Percentiles rank a stretch among this genome's conserved stretches.
phyloP scores from a whole-genome alignment of 305 asterid species.

The Solanum hybrid region DNA sequence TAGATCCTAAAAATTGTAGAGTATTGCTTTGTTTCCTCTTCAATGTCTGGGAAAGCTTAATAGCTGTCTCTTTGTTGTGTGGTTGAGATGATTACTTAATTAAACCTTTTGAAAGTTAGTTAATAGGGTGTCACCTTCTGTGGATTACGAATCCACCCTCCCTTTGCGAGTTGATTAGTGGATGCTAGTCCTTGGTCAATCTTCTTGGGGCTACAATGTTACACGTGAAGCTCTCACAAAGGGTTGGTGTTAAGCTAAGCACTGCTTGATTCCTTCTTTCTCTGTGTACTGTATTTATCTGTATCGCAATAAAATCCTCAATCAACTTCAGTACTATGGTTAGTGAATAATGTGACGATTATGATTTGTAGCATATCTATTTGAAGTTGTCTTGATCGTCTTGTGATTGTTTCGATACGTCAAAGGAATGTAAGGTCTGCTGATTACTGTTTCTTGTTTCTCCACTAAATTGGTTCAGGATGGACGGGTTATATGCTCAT shows the following conservation, averaged over 20 bases:
- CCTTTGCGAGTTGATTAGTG: background rate
- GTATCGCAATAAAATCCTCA: background rate
- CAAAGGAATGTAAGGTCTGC: background rate
- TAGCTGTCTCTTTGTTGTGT: background rate
- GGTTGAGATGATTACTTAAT: background rate
- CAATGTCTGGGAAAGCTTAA: background rate
- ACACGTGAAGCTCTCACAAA: background rate
- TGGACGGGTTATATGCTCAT: slow-evolving; percentile 27
- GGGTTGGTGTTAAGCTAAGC: background rate
- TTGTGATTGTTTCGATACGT: background rate
- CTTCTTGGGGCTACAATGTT: background rate
- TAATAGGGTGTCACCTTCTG: background rate
- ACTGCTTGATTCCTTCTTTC: background rate
- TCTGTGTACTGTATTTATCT: background rate
- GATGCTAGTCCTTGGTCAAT: background rate
- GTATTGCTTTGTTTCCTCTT: background rate
- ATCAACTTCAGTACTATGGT: background rate
- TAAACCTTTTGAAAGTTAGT: background rate
- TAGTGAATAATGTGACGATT: background rate
- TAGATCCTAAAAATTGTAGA: background rate
- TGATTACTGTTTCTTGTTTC: background rate
- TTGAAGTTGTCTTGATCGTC: background rate
- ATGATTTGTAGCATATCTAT: background rate
- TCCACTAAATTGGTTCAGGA: slow-evolving; percentile 12
- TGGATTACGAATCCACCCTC: background rate